A percentile compares a stretch with the other conserved stretches of the same genome.
Conservation (phyloP, 768 basidiomycete species). For the Gautieria morchelliformis region DNA sequence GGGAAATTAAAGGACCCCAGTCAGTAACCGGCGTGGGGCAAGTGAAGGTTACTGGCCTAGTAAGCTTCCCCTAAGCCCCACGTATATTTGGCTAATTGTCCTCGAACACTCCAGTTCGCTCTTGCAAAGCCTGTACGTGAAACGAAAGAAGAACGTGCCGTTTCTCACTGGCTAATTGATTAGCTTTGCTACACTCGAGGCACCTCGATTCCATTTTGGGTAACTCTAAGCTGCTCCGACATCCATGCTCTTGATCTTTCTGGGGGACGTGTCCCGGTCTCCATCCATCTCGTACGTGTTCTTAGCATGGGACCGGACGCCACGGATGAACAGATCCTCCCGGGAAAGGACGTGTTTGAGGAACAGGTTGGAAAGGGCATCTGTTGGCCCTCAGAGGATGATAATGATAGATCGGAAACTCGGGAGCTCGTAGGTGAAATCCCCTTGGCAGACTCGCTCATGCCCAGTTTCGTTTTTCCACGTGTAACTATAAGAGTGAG, state of each 20-base stretch:
- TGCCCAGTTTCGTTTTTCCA: constrained; percentile 35
- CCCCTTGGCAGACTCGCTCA: constrained; percentile 34
- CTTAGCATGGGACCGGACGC: constrained; percentile 41
- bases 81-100: not conserved
- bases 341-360: constrained; percentile 38
- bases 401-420: constrained; percentile 19
- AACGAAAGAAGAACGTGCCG: too few species aligned
- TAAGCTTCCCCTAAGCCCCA: constrained; percentile 13
- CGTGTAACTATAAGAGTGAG: constrained; percentile 40
- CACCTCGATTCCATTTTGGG: constrained; percentile 38
- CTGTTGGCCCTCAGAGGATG: constrained; percentile 37
- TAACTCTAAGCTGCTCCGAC: constrained; percentile 38
- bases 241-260: constrained; percentile 42
- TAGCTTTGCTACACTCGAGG: constrained; percentile 44
- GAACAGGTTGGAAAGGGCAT: constrained; percentile 33
- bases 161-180: constrained; percentile 7
- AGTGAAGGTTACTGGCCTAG: constrained; percentile 22
- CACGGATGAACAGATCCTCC: constrained; percentile 24
- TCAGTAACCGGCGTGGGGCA: constrained; percentile 22
- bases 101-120: not conserved
- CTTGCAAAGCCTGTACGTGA: too few species aligned
- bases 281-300: constrained; percentile 35
- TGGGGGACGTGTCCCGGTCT: constrained; percentile 29
- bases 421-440: constrained; percentile 42
- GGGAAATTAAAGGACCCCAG: not conserved